Percentiles rank a stretch among this genome's conserved stretches.
phyloP scores from a whole-genome alignment of 495 filamentous ascomycete species.

The Daldinia loculata region DNA sequence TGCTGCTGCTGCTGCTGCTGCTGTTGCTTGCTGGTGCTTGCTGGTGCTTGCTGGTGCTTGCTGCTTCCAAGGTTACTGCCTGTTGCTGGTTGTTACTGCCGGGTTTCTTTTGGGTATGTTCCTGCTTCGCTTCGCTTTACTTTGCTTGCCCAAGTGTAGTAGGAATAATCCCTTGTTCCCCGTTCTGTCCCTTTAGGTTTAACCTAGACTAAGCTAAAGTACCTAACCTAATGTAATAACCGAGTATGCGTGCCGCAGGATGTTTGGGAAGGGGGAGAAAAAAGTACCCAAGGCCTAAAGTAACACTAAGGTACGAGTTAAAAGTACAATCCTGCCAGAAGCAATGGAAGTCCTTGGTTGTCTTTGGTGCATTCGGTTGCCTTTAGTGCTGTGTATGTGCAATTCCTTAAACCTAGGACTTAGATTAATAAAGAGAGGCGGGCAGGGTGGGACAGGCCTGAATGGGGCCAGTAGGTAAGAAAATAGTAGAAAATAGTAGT shows the following conservation, averaged over 20 bases:
- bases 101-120: neutral
- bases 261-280: neutral
- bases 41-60: neutral
- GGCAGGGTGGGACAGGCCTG: constrained; percentile 20
- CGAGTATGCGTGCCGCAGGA: constrained; percentile 4
- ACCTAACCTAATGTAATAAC: constrained; percentile 1
- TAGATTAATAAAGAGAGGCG: constrained; percentile 40
- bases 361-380: neutral
- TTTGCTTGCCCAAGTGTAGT: neutral
- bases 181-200: constrained; percentile 8
- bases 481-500: constrained; percentile 39
- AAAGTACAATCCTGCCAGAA: neutral
- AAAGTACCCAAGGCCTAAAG: neutral
- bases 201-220: constrained; percentile 2
- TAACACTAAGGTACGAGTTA: constrained; percentile 1
- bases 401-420: constrained; percentile 36
- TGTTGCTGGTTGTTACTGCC: neutral
- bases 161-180: constrained; percentile 25
- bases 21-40: neutral
- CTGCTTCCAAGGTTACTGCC: neutral
- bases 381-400: neutral
- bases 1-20: neutral
- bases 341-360: constrained; percentile 2
- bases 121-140: neutral
- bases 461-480: constrained; percentile 33